Percentiles rank a stretch among this genome's conserved stretches.
Evolutionary conservation across 2,329 filamentous ascomycete genomes (phyloP).

Genomic region (Talaromyces amestolkiae): DNA sequence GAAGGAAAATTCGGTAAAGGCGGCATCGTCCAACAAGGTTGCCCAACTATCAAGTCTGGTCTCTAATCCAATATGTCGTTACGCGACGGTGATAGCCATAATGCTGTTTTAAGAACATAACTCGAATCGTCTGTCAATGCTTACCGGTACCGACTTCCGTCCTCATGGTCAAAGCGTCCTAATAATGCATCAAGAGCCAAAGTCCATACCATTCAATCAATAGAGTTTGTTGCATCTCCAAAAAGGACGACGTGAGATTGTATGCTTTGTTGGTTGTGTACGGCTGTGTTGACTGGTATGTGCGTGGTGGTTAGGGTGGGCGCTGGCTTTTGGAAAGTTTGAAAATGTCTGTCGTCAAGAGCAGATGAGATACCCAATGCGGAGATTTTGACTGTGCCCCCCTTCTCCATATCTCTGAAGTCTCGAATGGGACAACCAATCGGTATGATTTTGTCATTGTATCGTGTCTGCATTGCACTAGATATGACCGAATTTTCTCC

Average conservation of each 20-base stretch:
- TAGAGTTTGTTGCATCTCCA: slow-evolving; percentile 30
- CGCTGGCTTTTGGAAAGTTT: background rate
- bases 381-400: background rate
- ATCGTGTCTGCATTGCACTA: background rate
- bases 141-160: background rate
- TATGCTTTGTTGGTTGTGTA: background rate
- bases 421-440: background rate
- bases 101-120: background rate
- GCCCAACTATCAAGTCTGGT: background rate
- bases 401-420: background rate
- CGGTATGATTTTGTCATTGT: background rate
- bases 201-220: slow-evolving; percentile 18
- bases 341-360: background rate
- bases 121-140: background rate
- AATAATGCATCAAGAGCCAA: background rate
- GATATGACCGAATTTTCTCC: background rate
- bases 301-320: background rate
- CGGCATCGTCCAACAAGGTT: background rate
- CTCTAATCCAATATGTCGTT: background rate
- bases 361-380: background rate
- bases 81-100: background rate
- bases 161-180: background rate
- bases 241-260: slow-evolving; percentile 19
- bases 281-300: background rate
- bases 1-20: background rate